phyloP scores from a whole-genome alignment of 176 grass and related monocot species.

The Dactylis glomerata region DNA sequence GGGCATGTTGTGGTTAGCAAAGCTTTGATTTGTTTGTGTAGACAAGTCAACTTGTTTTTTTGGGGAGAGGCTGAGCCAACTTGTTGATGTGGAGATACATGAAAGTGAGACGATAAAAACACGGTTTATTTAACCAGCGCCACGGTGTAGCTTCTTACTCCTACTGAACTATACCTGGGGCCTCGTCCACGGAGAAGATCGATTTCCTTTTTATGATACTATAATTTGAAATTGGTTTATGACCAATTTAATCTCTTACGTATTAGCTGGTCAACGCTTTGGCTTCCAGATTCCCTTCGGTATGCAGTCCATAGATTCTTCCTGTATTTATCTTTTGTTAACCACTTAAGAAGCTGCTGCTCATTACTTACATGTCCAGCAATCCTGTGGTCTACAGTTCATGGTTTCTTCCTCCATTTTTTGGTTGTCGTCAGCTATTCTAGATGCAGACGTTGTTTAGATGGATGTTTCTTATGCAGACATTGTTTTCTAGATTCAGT shows the following conservation, averaged over 20 bases:
- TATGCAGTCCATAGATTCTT: not conserved
- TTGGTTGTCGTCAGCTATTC: not conserved
- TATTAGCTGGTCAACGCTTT: not conserved
- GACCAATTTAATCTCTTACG: not conserved
- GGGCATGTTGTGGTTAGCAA: not conserved
- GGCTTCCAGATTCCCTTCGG: not conserved
- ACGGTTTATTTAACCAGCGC: not conserved
- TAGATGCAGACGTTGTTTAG: slow-evolving; percentile 15
- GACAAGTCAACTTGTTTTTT: not conserved
- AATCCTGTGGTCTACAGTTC: not conserved
- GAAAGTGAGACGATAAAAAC: not conserved
- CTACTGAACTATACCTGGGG: not conserved
- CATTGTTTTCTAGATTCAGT: slow-evolving; percentile 9
- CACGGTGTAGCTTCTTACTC: not conserved
- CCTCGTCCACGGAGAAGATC: not conserved
- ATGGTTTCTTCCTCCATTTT: not conserved
- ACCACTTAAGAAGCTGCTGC: not conserved
- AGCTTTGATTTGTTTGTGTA: not conserved
- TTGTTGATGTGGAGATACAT: not conserved
- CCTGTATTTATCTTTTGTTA: not conserved
- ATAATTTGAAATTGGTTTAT: not conserved
- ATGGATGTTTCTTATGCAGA: not conserved
- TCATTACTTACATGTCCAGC: not conserved
- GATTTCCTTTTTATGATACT: not conserved
- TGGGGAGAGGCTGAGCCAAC: not conserved